These are phyloP conservation scores for Colletotrichum tamarilloi DNA, from an alignment of 2,329 filamentous ascomycete species.

Conservation along the genomic window DNA sequence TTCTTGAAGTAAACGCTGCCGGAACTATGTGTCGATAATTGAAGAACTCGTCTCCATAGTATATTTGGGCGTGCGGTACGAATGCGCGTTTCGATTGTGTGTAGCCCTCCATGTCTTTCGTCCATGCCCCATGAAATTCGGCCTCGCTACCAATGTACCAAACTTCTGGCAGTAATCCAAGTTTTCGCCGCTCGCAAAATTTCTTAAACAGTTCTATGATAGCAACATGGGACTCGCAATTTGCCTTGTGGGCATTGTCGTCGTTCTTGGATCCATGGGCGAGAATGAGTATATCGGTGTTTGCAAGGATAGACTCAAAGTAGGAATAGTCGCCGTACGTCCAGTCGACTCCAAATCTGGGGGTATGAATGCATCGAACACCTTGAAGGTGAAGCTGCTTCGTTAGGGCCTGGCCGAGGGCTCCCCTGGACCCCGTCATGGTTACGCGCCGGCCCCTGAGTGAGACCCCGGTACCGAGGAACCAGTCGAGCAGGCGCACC, in stretches of 20 bases:
- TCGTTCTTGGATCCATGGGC: no score
- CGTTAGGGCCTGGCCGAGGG: no score
- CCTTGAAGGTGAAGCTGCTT: no score
- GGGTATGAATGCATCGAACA: no score
- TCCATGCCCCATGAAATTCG: constrained; percentile 37
- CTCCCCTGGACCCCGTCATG: constrained; percentile 30
- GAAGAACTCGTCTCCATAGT: constrained; percentile 26
- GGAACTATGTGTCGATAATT: constrained; percentile 7
- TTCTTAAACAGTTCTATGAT: no score
- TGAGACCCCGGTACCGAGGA: constrained; percentile 33
- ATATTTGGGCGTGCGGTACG: background rate
- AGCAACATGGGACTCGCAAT: no score
- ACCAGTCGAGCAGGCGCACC: constrained; percentile 34
- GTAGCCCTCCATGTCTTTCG: constrained; percentile 30
- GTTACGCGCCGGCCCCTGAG: constrained; percentile 33
- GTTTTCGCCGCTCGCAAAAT: no score
- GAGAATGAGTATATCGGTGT: no score
- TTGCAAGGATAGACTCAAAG: no score
- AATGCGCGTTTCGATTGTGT: constrained; percentile 34
- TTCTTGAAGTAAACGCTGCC: constrained; percentile 29
- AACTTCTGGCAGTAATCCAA: constrained; percentile 30
- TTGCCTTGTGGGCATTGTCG: no score
- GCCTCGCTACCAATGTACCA: constrained; percentile 39
- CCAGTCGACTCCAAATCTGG: no score
- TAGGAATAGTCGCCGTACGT: no score